Percentiles rank a stretch among this genome's conserved stretches.
Evolutionary conservation across 257 asterid species (phyloP).

Genomic region (Parsonsia alboflavescens): DNA sequence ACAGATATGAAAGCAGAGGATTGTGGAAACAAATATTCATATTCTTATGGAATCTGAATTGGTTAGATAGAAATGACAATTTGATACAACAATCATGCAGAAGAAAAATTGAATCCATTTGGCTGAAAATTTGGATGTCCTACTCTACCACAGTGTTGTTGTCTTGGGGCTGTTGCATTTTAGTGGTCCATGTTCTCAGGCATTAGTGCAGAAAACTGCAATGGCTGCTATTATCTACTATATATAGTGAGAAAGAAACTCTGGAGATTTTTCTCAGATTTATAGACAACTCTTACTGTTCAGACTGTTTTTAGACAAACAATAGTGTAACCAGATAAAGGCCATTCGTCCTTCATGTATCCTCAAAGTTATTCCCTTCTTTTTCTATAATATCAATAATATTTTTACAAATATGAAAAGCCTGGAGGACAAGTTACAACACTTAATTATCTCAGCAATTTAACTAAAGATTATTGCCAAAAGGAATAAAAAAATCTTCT

Average conservation of each 20-base stretch:
- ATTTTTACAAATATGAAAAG: background rate
- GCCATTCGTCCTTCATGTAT: background rate
- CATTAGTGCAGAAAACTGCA: background rate
- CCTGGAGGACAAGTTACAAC: background rate
- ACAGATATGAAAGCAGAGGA: background rate
- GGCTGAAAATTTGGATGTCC: no score
- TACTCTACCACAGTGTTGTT: background rate
- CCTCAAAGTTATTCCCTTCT: background rate
- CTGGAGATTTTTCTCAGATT: background rate
- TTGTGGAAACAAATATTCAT: background rate
- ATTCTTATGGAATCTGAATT: background rate
- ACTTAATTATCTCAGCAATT: background rate
- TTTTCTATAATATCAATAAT: background rate
- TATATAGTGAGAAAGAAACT: background rate
- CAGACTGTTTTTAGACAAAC: background rate
- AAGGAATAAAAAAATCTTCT: background rate
- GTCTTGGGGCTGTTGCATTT: background rate
- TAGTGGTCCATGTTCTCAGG: background rate
- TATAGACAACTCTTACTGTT: background rate
- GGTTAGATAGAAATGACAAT: background rate
- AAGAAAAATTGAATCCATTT: background rate
- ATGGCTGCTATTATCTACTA: background rate
- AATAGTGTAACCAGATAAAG: background rate
- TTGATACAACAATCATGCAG: background rate
- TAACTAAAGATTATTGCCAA: background rate